Conservation (phyloP, 2,329 filamentous ascomycete species). For the Sporothrix globosa region DNA sequence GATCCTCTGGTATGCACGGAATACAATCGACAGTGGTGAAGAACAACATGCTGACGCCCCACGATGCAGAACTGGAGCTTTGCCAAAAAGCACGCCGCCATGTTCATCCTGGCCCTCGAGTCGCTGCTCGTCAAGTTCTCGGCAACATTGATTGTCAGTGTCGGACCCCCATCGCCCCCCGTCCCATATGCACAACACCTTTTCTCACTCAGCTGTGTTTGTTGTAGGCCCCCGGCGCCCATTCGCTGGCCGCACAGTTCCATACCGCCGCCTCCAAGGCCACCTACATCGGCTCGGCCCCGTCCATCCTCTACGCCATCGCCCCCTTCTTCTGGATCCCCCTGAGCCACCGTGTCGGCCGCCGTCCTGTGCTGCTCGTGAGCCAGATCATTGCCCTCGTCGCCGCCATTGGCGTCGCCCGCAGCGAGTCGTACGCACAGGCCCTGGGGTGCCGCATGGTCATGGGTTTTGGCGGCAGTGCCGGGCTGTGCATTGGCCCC, state of each 20-base stretch:
- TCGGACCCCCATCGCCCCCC: too few relatives aligned
- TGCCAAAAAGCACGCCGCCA: slow-evolving; percentile 33
- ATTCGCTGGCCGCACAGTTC: slow-evolving; percentile 31
- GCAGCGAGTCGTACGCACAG: slow-evolving; percentile 28
- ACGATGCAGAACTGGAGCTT: slow-evolving; percentile 33
- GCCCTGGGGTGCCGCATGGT: slow-evolving; percentile 34
- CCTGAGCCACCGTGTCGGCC: slow-evolving; percentile 35
- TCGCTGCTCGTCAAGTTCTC: slow-evolving; percentile 36
- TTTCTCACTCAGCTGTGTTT: not conserved
- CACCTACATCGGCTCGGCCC: slow-evolving; percentile 35
- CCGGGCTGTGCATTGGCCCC: slow-evolving; percentile 33
- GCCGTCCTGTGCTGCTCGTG: slow-evolving; percentile 36
- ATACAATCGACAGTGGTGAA: not conserved
- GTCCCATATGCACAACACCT: too few relatives aligned
- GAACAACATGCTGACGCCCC: not conserved
- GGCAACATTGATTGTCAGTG: slow-evolving; percentile 32
- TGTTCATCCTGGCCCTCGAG: slow-evolving; percentile 35
- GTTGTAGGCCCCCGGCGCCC: slow-evolving; percentile 33
- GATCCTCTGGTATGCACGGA: slow-evolving; percentile 20
- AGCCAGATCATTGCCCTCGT: slow-evolving; percentile 34
- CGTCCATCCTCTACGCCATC: slow-evolving; percentile 33
- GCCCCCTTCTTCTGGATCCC: slow-evolving; percentile 36
- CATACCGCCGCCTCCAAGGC: slow-evolving; percentile 30
- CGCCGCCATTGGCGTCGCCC: slow-evolving; percentile 33
- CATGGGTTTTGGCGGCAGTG: slow-evolving; percentile 35